These are phyloP conservation scores for Anacardium occidentale DNA, from an alignment of 345 rosid genomes.

Conservation along the genomic window DNA sequence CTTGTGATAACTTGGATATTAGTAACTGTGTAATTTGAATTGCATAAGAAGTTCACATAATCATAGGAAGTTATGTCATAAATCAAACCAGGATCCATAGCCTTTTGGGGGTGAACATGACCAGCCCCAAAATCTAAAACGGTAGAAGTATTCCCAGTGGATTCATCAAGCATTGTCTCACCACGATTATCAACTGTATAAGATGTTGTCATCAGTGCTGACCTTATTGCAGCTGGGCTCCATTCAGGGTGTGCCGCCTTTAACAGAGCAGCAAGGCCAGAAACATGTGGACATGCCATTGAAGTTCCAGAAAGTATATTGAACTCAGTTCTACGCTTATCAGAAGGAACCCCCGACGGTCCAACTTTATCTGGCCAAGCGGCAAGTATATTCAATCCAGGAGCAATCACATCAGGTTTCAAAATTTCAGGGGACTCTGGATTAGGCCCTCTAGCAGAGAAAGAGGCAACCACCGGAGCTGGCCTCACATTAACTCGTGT, in stretches of 20 bases:
- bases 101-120: slow-evolving; percentile 85
- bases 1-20: slow-evolving; percentile 67
- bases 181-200: slow-evolving; percentile 61
- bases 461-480: slow-evolving; percentile 87
- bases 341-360: slow-evolving; percentile 65
- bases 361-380: slow-evolving; percentile 90
- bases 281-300: slow-evolving; percentile 96
- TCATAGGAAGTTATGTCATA: slow-evolving; percentile 65
- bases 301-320: slow-evolving; percentile 93
- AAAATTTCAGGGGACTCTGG: slow-evolving; percentile 75
- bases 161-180: slow-evolving; percentile 70
- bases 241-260: slow-evolving; percentile 90
- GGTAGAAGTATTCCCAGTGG: slow-evolving; percentile 65
- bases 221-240: slow-evolving; percentile 82
- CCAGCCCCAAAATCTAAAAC: slow-evolving; percentile 79
- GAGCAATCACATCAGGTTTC: slow-evolving; percentile 89
- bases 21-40: slow-evolving; percentile 59
- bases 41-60: slow-evolving; percentile 78
- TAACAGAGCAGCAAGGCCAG: slow-evolving; percentile 83
- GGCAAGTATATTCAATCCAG: slow-evolving; percentile 88
- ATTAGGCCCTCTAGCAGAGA: slow-evolving; percentile 85
- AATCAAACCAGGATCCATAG: slow-evolving; percentile 80
- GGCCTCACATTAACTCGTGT: slow-evolving; percentile 65
- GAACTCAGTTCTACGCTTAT: slow-evolving; percentile 65
- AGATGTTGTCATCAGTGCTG: slow-evolving; percentile 90